Evolutionary conservation across 805 yeast species (phyloP), one percentile per base, ranked within the genome.

Genomic region (Blastobotrys americana): DNA sequence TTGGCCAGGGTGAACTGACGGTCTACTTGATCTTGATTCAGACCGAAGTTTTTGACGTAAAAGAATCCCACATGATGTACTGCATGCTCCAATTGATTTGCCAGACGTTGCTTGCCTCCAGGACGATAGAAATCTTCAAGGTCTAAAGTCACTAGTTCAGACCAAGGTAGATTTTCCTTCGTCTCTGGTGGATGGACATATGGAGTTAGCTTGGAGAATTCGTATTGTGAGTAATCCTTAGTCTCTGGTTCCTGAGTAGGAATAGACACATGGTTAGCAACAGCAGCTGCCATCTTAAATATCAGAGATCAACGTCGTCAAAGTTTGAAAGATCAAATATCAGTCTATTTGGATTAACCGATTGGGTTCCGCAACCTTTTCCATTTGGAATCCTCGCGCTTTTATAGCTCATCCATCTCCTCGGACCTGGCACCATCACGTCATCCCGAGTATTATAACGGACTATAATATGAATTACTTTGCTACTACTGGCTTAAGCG

Each of bases 11-110:
- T 41, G 41, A 41, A 41, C 20, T 41, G 43, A n/a, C 20, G 15
- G 39, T 41, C 43, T 17, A 41, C 43, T 28, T 41, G 42, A 15
- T 41, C 43, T 21, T 41, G 43, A 41, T 9, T 41, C 10, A 41
- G 37, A n/a, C 43, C 43, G 18, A 41, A 41, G 43, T 41, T 41
- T 19, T 41, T 41, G 4, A 41, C 43, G 34, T 41, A 41, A 39
- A 41, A 41, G 23, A 41, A 41, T 13, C 43, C 43, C 16, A 41
- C 43, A 41, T 41, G 43, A 23, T 41, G 43, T 16, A 41, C 43
- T 13, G 43, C 43, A 34, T 41, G 43, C 25, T 41, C 21, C 28
- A 41, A 33, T 19, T 41, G 43, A 8, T 41, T 37, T 10, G 43
- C 43, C 27, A 41, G 18, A 4, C 28, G 23, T 19, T 41, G 39